Conservation (phyloP, 768 basidiomycete species). For the Phallus indusiatus region DNA sequence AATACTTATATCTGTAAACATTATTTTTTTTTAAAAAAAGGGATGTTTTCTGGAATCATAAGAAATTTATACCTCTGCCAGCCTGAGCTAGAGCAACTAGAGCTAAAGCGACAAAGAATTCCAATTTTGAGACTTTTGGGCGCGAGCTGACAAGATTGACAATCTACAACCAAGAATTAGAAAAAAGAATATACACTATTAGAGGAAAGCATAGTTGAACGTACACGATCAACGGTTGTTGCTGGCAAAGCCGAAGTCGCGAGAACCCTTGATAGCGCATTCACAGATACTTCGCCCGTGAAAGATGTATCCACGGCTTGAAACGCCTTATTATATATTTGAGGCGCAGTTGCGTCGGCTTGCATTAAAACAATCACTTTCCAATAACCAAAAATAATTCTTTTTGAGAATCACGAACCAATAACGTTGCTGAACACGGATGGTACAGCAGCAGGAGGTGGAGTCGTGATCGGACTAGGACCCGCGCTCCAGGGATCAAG, state of each 20-base stretch:
- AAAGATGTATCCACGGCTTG: conserved; percentile 60
- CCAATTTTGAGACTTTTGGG: conserved; percentile 73
- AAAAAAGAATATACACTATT: conserved; percentile 4
- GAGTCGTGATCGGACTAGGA: conserved; percentile 37
- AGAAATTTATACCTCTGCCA: conserved; percentile 48
- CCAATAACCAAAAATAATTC: not conserved
- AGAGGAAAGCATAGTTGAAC: conserved; percentile 9
- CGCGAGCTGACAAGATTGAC: conserved; percentile 80
- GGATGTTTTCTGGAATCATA: not conserved
- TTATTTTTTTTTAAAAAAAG: not conserved
- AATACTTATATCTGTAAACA: conserved; percentile 56
- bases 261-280: conserved; percentile 71
- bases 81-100: conserved; percentile 81
- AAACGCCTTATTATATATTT: conserved; percentile 67
- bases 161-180: conserved; percentile 41
- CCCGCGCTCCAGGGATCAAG: conserved; percentile 65
- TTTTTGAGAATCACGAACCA: conserved; percentile 30
- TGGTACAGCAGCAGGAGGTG: conserved; percentile 53
- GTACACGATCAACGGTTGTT: conserved; percentile 71
- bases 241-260: conserved; percentile 73
- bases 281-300: conserved; percentile 74
- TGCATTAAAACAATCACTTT: conserved; percentile 10
- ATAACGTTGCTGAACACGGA: conserved; percentile 61
- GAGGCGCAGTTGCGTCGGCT: conserved; percentile 77
- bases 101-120: conserved; percentile 87